Evolutionary conservation across 305 asterid species (phyloP), one percentile per base, ranked within the genome.

Genomic region (Galium porrigens): DNA sequence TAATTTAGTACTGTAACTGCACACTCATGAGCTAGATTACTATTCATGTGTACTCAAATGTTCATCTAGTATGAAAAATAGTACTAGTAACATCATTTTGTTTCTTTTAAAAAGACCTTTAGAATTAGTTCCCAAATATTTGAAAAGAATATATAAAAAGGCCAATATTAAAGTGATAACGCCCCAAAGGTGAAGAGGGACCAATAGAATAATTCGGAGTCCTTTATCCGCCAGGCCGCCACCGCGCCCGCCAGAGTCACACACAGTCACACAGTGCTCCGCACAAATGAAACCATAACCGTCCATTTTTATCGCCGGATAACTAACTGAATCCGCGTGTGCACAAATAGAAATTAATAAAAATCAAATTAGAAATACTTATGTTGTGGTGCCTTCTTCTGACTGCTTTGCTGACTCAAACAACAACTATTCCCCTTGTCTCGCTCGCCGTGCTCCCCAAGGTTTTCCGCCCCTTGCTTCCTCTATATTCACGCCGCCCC

Each of bases 141-240:
- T 8, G 15, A 41, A 41, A 41, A 41, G 4, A 10, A 41, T 41
- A 9, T 11, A 3, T 9, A 41, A 41, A 41, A 41, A 41, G 48
- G 2, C 4, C 15, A 41, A 41, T 41, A 41, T 41, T 41, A 41
- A 41, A 41, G 15, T 41, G 48, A 41, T 41, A 10, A 41, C 15
- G 46, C 22, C 55, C 25, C 55, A 17, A 49, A 49, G 55, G 55
- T 49, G 25, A 17, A 11, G 60, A 4, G 60, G n/a, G 15, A 6
- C 60, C 34, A 14, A 11, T 22, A 8, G 58, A 22, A 3, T 22
- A 55, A 18, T 6, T 30, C 15, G 62, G 42, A 36, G 41, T 32
- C 3, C 8, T 32, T 58, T 42, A 44, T 39, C 65, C 51, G 59
- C 51, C 71, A 46, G 15, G 48, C 48, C n/a, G 48, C 48, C 48